phyloP scores from a whole-genome alignment of 2,329 filamentous ascomycete genomes.

The Coniochaeta prunicola region DNA sequence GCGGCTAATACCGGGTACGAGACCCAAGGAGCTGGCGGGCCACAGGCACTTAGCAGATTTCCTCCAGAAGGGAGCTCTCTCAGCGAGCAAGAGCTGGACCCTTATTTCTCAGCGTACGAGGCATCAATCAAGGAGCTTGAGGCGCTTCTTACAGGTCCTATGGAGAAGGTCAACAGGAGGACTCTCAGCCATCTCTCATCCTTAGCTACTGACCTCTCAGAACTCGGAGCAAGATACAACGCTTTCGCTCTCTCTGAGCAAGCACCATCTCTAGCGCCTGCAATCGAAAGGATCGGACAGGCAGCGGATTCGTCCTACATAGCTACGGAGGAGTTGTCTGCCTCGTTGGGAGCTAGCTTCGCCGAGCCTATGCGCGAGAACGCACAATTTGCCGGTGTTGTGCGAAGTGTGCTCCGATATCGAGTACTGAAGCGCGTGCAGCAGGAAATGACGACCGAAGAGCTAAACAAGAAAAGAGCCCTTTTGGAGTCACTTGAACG shows the following conservation, averaged over 20 bases:
- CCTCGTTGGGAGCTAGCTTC: conserved; percentile 83
- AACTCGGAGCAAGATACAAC: conserved; percentile 93
- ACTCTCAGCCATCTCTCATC: conserved; percentile 79
- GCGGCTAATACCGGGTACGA: conserved; percentile 19
- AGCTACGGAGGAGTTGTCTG: conserved; percentile 84
- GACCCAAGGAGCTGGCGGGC: conserved; percentile 17
- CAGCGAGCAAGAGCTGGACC: conserved; percentile 85
- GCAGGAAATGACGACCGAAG: conserved; percentile 93
- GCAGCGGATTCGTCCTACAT: conserved; percentile 95
- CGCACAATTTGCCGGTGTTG: conserved; percentile 92
- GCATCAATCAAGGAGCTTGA: conserved; percentile 88
- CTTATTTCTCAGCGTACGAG: conserved; percentile 93
- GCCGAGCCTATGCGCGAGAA: conserved; percentile 97
- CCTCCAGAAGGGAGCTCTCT: conserved; percentile 70
- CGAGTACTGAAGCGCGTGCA: conserved; percentile 90
- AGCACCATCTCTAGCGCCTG: conserved; percentile 77
- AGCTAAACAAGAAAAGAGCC: conserved; percentile 77
- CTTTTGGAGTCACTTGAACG: conserved; percentile 84
- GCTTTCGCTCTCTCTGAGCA: conserved; percentile 93
- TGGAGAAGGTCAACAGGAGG: conserved; percentile 93
- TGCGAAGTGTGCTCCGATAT: conserved; percentile 81
- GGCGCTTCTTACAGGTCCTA: conserved; percentile 77
- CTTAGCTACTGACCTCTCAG: conserved; percentile 79
- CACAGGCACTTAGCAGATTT: conserved; percentile 69
- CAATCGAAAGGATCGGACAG: conserved; percentile 91